Conservation (phyloP, 345 rosid species). For the Populus alba region DNA sequence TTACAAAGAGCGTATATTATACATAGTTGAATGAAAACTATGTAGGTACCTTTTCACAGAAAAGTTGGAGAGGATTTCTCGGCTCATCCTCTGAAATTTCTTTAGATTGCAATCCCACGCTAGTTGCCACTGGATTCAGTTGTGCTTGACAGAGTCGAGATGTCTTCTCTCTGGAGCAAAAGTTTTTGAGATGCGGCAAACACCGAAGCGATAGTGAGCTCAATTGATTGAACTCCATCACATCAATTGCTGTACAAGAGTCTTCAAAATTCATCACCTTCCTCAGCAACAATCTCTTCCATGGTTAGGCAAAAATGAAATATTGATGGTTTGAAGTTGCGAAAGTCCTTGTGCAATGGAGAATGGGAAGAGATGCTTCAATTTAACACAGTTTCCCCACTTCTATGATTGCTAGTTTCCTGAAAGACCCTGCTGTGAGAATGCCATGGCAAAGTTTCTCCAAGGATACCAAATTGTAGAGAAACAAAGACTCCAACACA, state of each 20-base stretch:
- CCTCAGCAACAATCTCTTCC: constrained; percentile 14
- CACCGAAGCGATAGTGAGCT: neutral
- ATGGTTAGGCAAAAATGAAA: constrained; percentile 10
- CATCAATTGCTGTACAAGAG: neutral
- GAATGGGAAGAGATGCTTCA: constrained; percentile 24
- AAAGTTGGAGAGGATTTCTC: too few relatives aligned
- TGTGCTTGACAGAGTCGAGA: too few relatives aligned
- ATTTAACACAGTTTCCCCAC: constrained; percentile 10
- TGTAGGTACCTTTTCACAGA: too few relatives aligned
- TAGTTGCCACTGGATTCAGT: too few relatives aligned
- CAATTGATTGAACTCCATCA: neutral
- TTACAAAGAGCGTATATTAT: too few relatives aligned
- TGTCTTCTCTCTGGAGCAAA: too few relatives aligned
- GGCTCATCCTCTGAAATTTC: too few relatives aligned
- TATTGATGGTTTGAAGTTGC: constrained; percentile 18
- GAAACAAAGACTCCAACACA: constrained; percentile 18
- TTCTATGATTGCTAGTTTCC: constrained; percentile 1
- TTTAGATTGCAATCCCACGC: too few relatives aligned
- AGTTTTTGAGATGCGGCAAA: neutral
- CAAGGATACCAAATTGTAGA: constrained; percentile 14
- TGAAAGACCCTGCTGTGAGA: neutral
- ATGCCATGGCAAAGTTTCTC: constrained; percentile 19
- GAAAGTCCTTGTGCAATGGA: constrained; percentile 8
- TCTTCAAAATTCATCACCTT: neutral
- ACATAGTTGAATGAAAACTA: too few relatives aligned